Evolutionary conservation across 106 monocot genomes (phyloP), one percentile per base, ranked within the genome.

Genomic region (Phalaenopsis equestris): DNA sequence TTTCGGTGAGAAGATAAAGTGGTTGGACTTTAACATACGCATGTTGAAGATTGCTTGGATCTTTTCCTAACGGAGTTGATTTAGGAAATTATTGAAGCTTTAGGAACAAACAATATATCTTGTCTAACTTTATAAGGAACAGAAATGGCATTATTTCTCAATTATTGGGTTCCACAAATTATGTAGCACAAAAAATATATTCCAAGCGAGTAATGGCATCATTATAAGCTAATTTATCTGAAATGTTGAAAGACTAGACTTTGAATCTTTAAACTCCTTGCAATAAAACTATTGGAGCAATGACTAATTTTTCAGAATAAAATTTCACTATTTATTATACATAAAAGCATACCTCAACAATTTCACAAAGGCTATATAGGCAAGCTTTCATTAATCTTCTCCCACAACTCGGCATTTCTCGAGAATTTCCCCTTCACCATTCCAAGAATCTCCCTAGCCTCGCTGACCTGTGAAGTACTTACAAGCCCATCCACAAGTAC

Each of bases 351-450:
- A 73, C 73, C 73, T 73, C 18, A 73, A 73, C 14, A 16, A 18
- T 41, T 42, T 41, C 18, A 73, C 41, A 75, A 24, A 30, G 0
- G 11, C 75, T 75, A 75, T 8, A 49, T 23, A 41, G 55, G 73
- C 43, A 85, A 85, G 72, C 64, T 55, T 39, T 83, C 79, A 84
- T 84, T 84, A n/a, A 84, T 78, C 42, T 89, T 77, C 77, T 82
- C 67, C 89, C 89, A 89, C 78, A 81, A 41, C 6, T 81, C 82
- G 1, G 49, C 8, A 12, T 79, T 84, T n/a, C 67, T 45, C 0
- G 77, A 49, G 56, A 89, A 86, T 80, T 75, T 89, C 61, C 73
- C 80, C 67, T 86, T 86, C 65, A 89, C 72, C 78, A 65, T 84
- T 42, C 67, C 56, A 30, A 82, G 38, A 41, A 86, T 45, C 75